Conservation (phyloP, 106 monocot genomes). For the Posidonia australis region DNA sequence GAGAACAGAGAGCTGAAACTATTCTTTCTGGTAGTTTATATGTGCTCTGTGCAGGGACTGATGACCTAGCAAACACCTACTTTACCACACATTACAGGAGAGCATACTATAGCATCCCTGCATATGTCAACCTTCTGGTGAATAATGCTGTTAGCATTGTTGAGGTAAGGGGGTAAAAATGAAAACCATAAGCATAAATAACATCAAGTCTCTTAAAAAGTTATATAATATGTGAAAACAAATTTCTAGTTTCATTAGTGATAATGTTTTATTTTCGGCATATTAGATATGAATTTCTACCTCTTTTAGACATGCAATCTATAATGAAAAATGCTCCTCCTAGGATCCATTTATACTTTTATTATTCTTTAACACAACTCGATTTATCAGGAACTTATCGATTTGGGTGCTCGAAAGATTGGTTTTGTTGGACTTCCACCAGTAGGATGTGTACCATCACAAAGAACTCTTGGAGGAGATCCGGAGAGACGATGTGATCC, state of each 20-base stretch:
- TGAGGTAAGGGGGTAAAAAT: constrained; percentile 44
- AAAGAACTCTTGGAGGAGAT: constrained; percentile 52
- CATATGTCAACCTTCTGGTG: constrained; percentile 39
- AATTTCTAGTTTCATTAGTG: too few relatives aligned
- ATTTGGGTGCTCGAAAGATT: constrained; percentile 35
- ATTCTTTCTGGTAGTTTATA: constrained; percentile 32
- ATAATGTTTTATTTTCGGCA: too few relatives aligned
- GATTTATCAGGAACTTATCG: constrained; percentile 33
- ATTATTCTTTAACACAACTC: too few relatives aligned
- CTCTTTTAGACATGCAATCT: too few relatives aligned
- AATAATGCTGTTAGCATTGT: constrained; percentile 23
- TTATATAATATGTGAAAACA: too few relatives aligned
- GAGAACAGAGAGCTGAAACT: constrained; percentile 19
- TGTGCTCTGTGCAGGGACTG: constrained; percentile 31
- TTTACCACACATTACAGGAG: constrained; percentile 17
- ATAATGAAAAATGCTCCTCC: too few relatives aligned
- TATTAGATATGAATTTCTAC: too few relatives aligned
- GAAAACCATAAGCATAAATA: too few relatives aligned
- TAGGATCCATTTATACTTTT: too few relatives aligned
- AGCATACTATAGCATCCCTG: constrained; percentile 29
- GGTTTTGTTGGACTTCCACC: constrained; percentile 44
- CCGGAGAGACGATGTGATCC: constrained; percentile 28
- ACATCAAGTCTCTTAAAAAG: too few relatives aligned
- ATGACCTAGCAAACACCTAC: constrained; percentile 54
- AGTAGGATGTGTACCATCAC: constrained; percentile 62